Evolutionary conservation across 2,329 filamentous ascomycete genomes (phyloP), one percentile per base, ranked within the genome.

Genomic region (Aspergillus sp.): DNA sequence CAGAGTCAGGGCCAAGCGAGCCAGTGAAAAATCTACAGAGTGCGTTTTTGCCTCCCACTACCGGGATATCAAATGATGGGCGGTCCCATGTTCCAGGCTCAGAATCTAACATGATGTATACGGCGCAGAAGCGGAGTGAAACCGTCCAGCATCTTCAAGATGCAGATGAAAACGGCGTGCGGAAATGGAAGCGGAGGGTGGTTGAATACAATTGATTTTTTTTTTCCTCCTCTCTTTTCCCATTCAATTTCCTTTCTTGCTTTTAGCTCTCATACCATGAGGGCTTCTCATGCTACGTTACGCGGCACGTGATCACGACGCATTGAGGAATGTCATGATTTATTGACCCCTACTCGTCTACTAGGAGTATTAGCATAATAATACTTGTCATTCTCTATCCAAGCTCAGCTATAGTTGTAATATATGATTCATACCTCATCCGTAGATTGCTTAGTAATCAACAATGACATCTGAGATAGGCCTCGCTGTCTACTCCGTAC

Each of bases 151-250:
- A 63, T 42, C 56, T 68, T 50, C 56, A 53, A 9, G 58, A 65
- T 43, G 54, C 51, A 20, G 65, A 67, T 45, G 53, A 49, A 17
- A 56, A 65, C 13, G 65, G 64, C 7, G 47, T 52, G 20, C 60
- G 65, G 19, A 63, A 58, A 23, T 70, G 64, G 61, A 60, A 57
- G 49, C 57, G 68, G 20, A 55, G 63, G 39, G 60, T 69, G 42
- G 51, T 69, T 9, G 66, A 71, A 47, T 70, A 68, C 50, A 61
- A 52, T 35, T 69, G 54, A 22, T 37, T 39, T 45, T 7, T 33
- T 42, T 46, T 10, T 41, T 30, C 20, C 15, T 46, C 19, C 32
- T 52, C 45, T 43, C 13, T 13, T 10, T 25, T 20, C 22, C 17
- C 7, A 5, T 22, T 22, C 20, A 22, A 22, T 22, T 22, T 22